phyloP scores from a whole-genome alignment of 2,329 filamentous ascomycete species.

The Colletotrichum sansevieriae region DNA sequence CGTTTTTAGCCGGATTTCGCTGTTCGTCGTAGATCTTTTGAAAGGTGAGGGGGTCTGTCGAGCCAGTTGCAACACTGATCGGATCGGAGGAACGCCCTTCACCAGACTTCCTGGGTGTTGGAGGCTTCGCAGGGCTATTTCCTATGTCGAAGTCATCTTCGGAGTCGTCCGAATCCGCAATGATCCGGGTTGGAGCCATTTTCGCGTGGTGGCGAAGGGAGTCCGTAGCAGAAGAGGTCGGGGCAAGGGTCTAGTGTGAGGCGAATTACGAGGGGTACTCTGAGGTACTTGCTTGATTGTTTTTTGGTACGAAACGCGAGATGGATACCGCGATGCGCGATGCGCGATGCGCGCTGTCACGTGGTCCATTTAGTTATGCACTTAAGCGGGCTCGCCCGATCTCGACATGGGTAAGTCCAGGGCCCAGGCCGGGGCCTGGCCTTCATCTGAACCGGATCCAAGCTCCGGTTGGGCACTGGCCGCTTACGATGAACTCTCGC shows the following conservation, averaged over 20 bases:
- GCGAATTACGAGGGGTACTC: constrained; percentile 12
- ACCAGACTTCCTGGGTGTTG: constrained; percentile 11
- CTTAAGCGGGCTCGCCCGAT: not conserved
- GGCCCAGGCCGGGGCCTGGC: constrained; percentile 2
- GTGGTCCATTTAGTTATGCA: not conserved
- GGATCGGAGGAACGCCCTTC: constrained; percentile 46
- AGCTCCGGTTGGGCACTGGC: not conserved
- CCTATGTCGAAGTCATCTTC: constrained; percentile 32
- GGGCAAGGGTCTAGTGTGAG: constrained; percentile 9
- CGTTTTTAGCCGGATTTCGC: constrained; percentile 47
- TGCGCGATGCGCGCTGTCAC: constrained; percentile 13
- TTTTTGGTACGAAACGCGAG: not conserved
- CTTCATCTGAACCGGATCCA: constrained; percentile 4
- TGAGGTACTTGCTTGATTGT: constrained; percentile 1
- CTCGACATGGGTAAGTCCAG: not conserved
- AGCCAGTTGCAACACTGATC: constrained; percentile 50
- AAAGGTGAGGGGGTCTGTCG: constrained; percentile 64
- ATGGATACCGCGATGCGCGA: not conserved
- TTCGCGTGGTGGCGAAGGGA: constrained; percentile 25
- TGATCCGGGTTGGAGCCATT: constrained; percentile 39
- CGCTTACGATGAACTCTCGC: not conserved
- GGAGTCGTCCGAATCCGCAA: constrained; percentile 43
- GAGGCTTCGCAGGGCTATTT: constrained; percentile 30
- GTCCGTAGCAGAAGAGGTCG: not conserved
- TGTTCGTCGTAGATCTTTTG: constrained; percentile 62